These are phyloP conservation scores for Xylaria sp. DNA, from an alignment of 2,329 filamentous ascomycete genomes.

Conservation along the genomic window DNA sequence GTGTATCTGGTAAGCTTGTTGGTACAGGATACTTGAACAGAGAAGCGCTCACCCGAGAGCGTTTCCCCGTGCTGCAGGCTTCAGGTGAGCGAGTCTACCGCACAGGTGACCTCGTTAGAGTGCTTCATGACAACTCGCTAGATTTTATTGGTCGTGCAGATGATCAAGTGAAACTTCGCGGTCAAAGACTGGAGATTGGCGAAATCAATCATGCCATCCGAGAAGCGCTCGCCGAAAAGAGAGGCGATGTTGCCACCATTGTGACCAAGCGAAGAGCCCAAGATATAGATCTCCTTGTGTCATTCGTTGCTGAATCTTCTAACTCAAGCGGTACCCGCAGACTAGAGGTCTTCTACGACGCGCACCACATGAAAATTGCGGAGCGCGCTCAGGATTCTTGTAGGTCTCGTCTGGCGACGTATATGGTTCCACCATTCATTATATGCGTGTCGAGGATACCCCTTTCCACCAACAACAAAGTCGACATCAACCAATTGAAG, in stretches of 20 bases:
- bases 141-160: conserved; percentile 90
- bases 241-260: conserved; percentile 79
- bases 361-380: conserved; percentile 55
- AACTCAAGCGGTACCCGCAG: not conserved
- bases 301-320: conserved; percentile 62
- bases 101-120: conserved; percentile 87
- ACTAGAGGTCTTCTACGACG: conserved; percentile 48
- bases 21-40: conserved; percentile 90
- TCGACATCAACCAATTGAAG: conserved; percentile 77
- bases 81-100: conserved; percentile 78
- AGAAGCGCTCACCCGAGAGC: conserved; percentile 77
- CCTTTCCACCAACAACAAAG: conserved; percentile 89
- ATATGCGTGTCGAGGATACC: conserved; percentile 78
- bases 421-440: conserved; percentile 92
- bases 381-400: conserved; percentile 70
- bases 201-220: conserved; percentile 90
- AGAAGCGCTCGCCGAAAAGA: conserved; percentile 59
- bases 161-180: conserved; percentile 91
- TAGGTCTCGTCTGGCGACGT: conserved; percentile 75
- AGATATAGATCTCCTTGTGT: conserved; percentile 84
- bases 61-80: conserved; percentile 73
- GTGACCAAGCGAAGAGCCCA: conserved; percentile 76
- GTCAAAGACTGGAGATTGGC: conserved; percentile 87
- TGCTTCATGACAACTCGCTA: conserved; percentile 83
- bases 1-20: conserved; percentile 86